phyloP scores from a whole-genome alignment of 73 alveolate genomes.

The Tetrahymena borealis region DNA sequence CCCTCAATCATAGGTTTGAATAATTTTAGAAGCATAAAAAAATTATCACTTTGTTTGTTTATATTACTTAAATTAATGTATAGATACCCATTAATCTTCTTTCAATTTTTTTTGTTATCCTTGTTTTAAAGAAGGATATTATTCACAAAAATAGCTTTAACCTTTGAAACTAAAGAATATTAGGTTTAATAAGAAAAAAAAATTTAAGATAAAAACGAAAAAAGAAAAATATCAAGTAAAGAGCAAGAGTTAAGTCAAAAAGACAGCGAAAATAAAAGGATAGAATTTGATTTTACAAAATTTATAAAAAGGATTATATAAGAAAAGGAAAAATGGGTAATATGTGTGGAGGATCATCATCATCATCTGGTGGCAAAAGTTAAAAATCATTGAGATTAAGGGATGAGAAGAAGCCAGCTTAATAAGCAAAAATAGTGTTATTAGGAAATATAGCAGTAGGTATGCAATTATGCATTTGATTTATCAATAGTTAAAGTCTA shows the following conservation, averaged over 20 bases:
- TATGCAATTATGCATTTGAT: neutral
- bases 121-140: neutral
- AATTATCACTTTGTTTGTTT: too few relatives aligned
- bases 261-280: too few relatives aligned
- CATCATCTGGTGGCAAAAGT: neutral
- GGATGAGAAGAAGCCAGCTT: neutral
- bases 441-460: slow-evolving; percentile 39
- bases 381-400: neutral
- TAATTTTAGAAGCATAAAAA: too few relatives aligned
- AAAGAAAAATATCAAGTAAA: neutral
- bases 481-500: too few relatives aligned
- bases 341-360: neutral
- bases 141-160: neutral
- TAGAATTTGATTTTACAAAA: neutral
- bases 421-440: slow-evolving; percentile 35
- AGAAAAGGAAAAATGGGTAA: neutral
- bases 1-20: too few relatives aligned
- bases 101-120: neutral
- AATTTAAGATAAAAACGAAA: neutral
- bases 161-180: neutral
- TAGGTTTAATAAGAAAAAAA: neutral
- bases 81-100: too few relatives aligned
- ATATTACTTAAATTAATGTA: too few relatives aligned
- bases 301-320: neutral
- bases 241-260: neutral